A percentile compares a stretch with the other conserved stretches of the same genome.
phyloP scores from a whole-genome alignment of 2,329 filamentous ascomycete genomes.

The Fusarium nodosum region DNA sequence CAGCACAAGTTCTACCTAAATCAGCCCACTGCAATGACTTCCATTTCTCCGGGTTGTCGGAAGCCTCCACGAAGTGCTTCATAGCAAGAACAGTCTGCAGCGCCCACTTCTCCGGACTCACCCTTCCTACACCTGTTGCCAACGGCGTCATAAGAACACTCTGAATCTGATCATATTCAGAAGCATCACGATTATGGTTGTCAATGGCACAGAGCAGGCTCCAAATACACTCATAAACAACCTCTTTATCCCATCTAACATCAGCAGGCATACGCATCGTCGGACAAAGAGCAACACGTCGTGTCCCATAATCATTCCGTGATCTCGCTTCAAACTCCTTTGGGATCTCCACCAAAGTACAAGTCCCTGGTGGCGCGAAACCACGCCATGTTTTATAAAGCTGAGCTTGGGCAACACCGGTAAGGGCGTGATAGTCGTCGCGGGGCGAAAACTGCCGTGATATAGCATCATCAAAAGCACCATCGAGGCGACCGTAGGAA shows the following conservation, averaged over 20 bases:
- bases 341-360: conserved; percentile 62
- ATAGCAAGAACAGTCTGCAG: conserved; percentile 64
- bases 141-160: conserved; percentile 66
- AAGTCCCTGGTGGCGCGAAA: conserved; percentile 65
- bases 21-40: conserved; percentile 55
- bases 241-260: conserved; percentile 64
- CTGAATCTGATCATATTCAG: conserved; percentile 52
- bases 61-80: conserved; percentile 65
- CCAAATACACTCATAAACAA: conserved; percentile 69
- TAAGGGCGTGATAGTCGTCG: conserved; percentile 63
- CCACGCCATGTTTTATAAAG: conserved; percentile 64
- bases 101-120: conserved; percentile 64
- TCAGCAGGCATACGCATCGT: conserved; percentile 64
- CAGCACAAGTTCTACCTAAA: conserved; percentile 14
- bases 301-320: conserved; percentile 58
- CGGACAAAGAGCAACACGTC: conserved; percentile 64
- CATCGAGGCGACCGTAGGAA: conserved; percentile 67
- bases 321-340: conserved; percentile 51
- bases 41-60: conserved; percentile 60
- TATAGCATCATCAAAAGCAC: conserved; percentile 68
- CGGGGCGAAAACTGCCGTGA: conserved; percentile 62
- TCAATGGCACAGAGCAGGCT: conserved; percentile 63
- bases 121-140: conserved; percentile 62
- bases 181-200: conserved; percentile 57
- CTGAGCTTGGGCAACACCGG: conserved; percentile 58